Evolutionary conservation across 768 basidiomycete genomes (phyloP), one percentile per base, ranked within the genome.

Genomic region (Mycena alexandri): DNA sequence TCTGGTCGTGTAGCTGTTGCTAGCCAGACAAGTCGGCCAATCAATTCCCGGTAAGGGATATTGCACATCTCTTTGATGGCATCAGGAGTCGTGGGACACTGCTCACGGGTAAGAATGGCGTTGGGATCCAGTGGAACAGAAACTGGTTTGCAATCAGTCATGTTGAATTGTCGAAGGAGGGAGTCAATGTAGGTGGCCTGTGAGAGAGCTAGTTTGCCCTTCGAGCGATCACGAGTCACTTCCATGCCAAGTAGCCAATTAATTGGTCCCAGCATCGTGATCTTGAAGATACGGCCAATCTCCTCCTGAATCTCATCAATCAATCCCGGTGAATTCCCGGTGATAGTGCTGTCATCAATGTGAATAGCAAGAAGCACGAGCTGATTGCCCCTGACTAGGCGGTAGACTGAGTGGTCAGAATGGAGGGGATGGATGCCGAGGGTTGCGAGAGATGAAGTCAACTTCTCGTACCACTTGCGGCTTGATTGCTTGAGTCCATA

Each of bases 401-500:
- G 51, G n/a, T 63, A 63, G 29, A 74, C 50, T 12, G 74, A 46
- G 19, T 67, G 51, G 24, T 74, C 73, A 3, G 65, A 57, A 13
- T 21, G 33, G n/a, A 63, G 57, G 4, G 61, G 63, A 2, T 53
- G 19, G 24, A 68, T 62, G 17, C 34, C 61, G 24, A 70, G 29
- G 29, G 46, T 43, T 41, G 74, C 70, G 9, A 79, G 65, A 8
- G 57, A 43, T 17, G 58, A 44, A 19, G 65, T 66, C 17, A 79
- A 62, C 24, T 67, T 66, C 64, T 69, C 24, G 50, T 80, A 71
- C 81, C 80, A 81, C 51, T 63, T 61, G 11, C 74, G 73, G 10
- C 76, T 75, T 13, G 79, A 73, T 52, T 80, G 80, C 51, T 78
- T 77, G 16, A 81, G 75, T n/a, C 81, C 77, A 65, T 82, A 82